Evolutionary conservation across 1,139 yeast species (phyloP).

Genomic region (Blastobotrys buckinghamii): DNA sequence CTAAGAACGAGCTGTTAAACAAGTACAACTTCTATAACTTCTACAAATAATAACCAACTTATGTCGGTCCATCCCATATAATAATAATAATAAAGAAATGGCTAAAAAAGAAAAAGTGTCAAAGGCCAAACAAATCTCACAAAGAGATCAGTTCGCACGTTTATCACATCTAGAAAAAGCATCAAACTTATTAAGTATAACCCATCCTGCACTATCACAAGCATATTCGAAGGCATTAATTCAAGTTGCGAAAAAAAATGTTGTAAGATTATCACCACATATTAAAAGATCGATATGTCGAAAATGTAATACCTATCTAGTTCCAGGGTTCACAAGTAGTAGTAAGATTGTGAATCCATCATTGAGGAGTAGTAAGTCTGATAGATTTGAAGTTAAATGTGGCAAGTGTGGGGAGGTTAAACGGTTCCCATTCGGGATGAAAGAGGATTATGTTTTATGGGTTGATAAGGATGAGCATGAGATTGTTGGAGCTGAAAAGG

Average conservation of each 20-base stretch:
- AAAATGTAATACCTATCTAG: constrained; percentile 43
- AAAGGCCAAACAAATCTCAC: constrained; percentile 34
- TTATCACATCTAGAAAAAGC: constrained; percentile 53
- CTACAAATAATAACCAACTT: too few relatives aligned
- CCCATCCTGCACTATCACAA: constrained; percentile 38
- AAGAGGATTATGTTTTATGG: constrained; percentile 32
- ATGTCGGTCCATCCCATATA: too few relatives aligned
- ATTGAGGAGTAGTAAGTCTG: constrained; percentile 21
- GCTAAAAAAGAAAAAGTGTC: neutral
- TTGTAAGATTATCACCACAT: constrained; percentile 53
- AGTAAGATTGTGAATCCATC: constrained; percentile 30
- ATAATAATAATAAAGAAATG: too few relatives aligned
- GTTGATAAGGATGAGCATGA: constrained; percentile 8
- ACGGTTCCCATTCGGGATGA: constrained; percentile 38
- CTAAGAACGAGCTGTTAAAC: too few relatives aligned
- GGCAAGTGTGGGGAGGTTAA: constrained; percentile 34
- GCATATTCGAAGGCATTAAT: constrained; percentile 36
- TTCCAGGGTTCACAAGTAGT: constrained; percentile 43
- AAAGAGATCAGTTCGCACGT: constrained; percentile 54
- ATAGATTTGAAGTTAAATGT: constrained; percentile 33
- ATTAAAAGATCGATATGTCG: constrained; percentile 61
- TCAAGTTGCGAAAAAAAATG: constrained; percentile 57
- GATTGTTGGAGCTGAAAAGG: neutral
- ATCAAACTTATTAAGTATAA: constrained; percentile 28
- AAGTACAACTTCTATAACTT: too few relatives aligned